Evolutionary conservation across 1,284 basidiomycete genomes (phyloP).

Genomic region (Amylostereum areolatum): DNA sequence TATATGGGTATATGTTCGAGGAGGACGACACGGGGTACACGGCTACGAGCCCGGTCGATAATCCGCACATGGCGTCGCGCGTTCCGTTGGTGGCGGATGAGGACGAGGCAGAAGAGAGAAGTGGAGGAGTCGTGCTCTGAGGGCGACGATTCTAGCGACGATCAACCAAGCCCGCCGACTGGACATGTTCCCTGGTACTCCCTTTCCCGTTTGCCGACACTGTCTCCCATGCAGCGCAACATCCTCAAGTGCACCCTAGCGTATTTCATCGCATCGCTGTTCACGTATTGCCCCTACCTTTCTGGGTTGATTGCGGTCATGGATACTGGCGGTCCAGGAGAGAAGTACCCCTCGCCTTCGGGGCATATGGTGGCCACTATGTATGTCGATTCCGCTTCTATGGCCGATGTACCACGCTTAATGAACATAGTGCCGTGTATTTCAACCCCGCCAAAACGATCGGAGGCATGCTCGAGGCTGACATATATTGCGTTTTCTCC

Average conservation of each 20-base stretch:
- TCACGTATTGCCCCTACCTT: constrained; percentile 81
- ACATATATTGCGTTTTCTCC: constrained; percentile 71
- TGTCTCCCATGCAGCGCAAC: constrained; percentile 58
- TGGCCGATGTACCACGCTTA: background rate
- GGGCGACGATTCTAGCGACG: too few relatives aligned
- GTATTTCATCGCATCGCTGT: constrained; percentile 86
- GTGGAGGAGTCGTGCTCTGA: too few relatives aligned
- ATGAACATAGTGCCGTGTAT: constrained; percentile 59
- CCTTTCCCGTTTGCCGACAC: constrained; percentile 19
- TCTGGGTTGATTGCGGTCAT: constrained; percentile 61
- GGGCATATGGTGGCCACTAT: constrained; percentile 89
- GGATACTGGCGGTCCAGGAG: constrained; percentile 54
- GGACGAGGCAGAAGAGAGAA: too few relatives aligned
- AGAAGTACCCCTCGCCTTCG: constrained; percentile 56
- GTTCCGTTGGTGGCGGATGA: too few relatives aligned
- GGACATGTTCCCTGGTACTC: constrained; percentile 1
- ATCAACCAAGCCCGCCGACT: too few relatives aligned
- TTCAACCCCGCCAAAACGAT: constrained; percentile 83
- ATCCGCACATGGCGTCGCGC: too few relatives aligned
- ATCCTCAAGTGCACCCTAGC: constrained; percentile 90
- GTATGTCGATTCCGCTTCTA: constrained; percentile 15
- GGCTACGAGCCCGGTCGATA: too few relatives aligned
- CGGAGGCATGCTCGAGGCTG: constrained; percentile 88
- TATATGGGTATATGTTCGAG: too few relatives aligned
- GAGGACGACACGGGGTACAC: too few relatives aligned